A percentile compares a stretch with the other conserved stretches of the same genome.
phyloP scores from a whole-genome alignment of 495 filamentous ascomycete genomes.

The Penicillium steckii region DNA sequence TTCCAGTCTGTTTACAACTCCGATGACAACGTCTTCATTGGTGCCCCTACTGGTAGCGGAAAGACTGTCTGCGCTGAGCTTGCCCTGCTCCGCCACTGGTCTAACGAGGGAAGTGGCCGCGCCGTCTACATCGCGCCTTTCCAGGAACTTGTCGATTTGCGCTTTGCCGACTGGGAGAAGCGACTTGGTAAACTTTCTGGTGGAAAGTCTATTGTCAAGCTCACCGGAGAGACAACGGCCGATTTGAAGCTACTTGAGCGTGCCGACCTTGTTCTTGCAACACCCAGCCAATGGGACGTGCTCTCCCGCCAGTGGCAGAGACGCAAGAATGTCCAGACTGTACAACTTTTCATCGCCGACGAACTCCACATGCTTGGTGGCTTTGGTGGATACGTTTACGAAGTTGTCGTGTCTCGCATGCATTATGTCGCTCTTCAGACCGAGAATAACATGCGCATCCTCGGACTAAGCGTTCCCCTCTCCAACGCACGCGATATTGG shows the following conservation, averaged over 20 bases:
- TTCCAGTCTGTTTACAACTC: slow-evolving; percentile 89
- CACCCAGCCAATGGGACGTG: slow-evolving; percentile 92
- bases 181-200: slow-evolving; percentile 70
- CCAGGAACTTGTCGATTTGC: slow-evolving; percentile 85
- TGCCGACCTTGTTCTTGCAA: slow-evolving; percentile 90
- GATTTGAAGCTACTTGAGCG: slow-evolving; percentile 87
- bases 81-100: slow-evolving; percentile 87
- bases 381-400: slow-evolving; percentile 84
- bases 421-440: slow-evolving; percentile 91
- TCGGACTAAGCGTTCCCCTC: slow-evolving; percentile 89
- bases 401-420: slow-evolving; percentile 95
- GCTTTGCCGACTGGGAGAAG: slow-evolving; percentile 78
- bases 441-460: slow-evolving; percentile 78
- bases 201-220: slow-evolving; percentile 89
- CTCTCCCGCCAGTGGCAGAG: slow-evolving; percentile 94
- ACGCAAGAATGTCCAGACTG: slow-evolving; percentile 88
- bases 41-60: slow-evolving; percentile 85
- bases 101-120: slow-evolving; percentile 62
- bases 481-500: slow-evolving; percentile 91
- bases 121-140: slow-evolving; percentile 96
- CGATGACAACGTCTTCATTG: slow-evolving; percentile 91
- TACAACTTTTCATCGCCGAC: slow-evolving; percentile 92
- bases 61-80: slow-evolving; percentile 98
- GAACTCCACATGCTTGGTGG: slow-evolving; percentile 97
- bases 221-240: slow-evolving; percentile 88